Evolutionary conservation across 2,329 filamentous ascomycete species (phyloP).

Genomic region (Leptographium procerum): DNA sequence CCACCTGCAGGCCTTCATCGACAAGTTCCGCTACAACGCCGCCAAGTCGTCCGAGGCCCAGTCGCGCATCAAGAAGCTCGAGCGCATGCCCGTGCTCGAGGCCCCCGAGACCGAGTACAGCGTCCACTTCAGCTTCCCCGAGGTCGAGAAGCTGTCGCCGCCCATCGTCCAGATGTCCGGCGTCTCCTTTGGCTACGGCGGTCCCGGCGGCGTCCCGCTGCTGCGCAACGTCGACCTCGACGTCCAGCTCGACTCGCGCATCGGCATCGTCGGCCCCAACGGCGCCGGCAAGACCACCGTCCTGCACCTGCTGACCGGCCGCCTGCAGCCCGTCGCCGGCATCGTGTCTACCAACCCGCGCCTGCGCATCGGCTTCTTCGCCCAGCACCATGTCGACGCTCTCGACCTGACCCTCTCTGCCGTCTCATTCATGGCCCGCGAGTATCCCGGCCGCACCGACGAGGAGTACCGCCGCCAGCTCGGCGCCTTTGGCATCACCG

Average conservation of each 20-base stretch:
- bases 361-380: conserved; percentile 89
- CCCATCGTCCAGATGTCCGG: conserved; percentile 96
- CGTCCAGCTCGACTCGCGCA: conserved; percentile 94
- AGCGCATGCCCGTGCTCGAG: conserved; percentile 89
- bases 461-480: conserved; percentile 95
- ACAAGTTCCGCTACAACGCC: conserved; percentile 99
- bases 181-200: conserved; percentile 79
- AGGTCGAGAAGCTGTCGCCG: conserved; percentile 93
- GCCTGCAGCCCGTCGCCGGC: conserved; percentile 64
- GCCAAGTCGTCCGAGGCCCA: conserved; percentile 98
- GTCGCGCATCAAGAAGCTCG: conserved; percentile 96
- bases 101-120: conserved; percentile 87
- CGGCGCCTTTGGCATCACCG: conserved; percentile 80
- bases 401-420: conserved; percentile 81
- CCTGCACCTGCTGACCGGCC: conserved; percentile 91
- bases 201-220: conserved; percentile 66
- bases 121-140: conserved; percentile 93
- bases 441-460: conserved; percentile 80
- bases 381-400: conserved; percentile 95
- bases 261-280: conserved; percentile 98
- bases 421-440: conserved; percentile 92
- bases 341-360: conserved; percentile 82
- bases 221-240: conserved; percentile 84
- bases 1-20: conserved; percentile 94
- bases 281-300: conserved; percentile 97